A percentile compares a stretch with the other conserved stretches of the same genome.
phyloP scores from a whole-genome alignment of 108 stramenopile species.

The Thalassiosira profunda region DNA sequence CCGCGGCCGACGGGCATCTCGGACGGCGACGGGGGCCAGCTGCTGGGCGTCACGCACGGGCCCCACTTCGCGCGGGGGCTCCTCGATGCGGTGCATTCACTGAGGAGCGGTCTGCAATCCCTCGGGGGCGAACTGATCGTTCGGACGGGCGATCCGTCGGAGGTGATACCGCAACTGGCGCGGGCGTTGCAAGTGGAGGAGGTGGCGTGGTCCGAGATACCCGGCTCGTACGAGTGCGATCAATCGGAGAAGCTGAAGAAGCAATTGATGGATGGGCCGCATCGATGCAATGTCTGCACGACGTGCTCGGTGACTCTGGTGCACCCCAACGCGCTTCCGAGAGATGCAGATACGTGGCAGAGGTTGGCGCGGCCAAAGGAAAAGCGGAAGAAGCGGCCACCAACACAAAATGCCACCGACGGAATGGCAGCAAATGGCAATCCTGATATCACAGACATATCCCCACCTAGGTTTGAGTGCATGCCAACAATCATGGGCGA shows the following conservation, averaged over 20 bases:
- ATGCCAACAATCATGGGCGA: constrained; percentile 77
- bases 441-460: constrained; percentile 15
- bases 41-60: constrained; percentile 40
- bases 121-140: constrained; percentile 59
- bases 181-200: constrained; percentile 37
- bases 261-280: neutral
- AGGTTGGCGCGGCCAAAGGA: constrained; percentile 49
- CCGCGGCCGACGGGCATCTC: constrained; percentile 47
- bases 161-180: constrained; percentile 45
- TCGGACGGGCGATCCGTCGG: constrained; percentile 52
- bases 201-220: constrained; percentile 61
- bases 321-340: constrained; percentile 70
- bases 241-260: constrained; percentile 32
- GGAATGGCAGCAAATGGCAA: neutral
- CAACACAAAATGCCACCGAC: constrained; percentile 7
- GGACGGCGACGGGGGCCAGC: constrained; percentile 9
- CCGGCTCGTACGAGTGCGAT: constrained; percentile 55
- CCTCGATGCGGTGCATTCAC: constrained; percentile 51
- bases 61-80: constrained; percentile 53
- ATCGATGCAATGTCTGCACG: constrained; percentile 24
- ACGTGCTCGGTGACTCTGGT: constrained; percentile 52
- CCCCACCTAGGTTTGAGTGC: constrained; percentile 43
- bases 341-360: constrained; percentile 42
- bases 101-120: constrained; percentile 31
- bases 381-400: constrained; percentile 33